phyloP scores from a whole-genome alignment of 352 stramenopile species.

The Peronosclerospora sorghi region DNA sequence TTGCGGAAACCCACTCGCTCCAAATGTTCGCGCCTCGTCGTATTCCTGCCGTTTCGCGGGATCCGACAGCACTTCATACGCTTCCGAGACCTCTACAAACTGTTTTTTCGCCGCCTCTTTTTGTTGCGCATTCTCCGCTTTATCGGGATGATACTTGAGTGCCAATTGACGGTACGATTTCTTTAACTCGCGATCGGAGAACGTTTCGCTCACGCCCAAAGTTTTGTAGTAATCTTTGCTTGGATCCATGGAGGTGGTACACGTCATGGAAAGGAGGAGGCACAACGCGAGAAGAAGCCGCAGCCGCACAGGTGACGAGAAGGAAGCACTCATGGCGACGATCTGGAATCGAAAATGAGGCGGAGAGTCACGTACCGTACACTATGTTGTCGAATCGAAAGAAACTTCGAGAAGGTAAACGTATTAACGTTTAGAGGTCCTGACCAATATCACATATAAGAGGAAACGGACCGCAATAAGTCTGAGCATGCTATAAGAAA shows the following conservation, averaged over 20 bases:
- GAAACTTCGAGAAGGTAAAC: slow-evolving; percentile 20
- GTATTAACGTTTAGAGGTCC: too few species aligned
- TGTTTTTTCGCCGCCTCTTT: slow-evolving; percentile 82
- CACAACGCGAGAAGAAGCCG: slow-evolving; percentile 18
- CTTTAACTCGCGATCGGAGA: slow-evolving; percentile 74
- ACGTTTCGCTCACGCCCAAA: slow-evolving; percentile 55
- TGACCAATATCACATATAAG: too few species aligned
- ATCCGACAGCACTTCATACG: slow-evolving; percentile 89
- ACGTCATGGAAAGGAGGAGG: slow-evolving; percentile 1
- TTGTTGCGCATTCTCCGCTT: slow-evolving; percentile 66
- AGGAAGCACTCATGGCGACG: background rate
- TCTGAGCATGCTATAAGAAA: too few species aligned
- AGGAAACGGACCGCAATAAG: too few species aligned
- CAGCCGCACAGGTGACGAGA: background rate
- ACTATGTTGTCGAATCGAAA: slow-evolving; percentile 1
- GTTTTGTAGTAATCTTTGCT: slow-evolving; percentile 80
- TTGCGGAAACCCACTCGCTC: slow-evolving; percentile 6
- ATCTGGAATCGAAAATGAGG: slow-evolving; percentile 1
- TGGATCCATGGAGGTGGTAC: slow-evolving; percentile 34
- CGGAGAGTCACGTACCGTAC: slow-evolving; percentile 4
- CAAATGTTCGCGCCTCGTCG: slow-evolving; percentile 61
- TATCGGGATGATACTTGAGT: slow-evolving; percentile 86
- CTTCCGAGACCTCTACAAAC: slow-evolving; percentile 88
- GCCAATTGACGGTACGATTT: slow-evolving; percentile 83
- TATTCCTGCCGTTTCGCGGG: slow-evolving; percentile 83